Percentiles rank a stretch among this genome's conserved stretches.
Conservation (phyloP, 139 green algal genomes). For the Chlamydomonas incerta region DNA sequence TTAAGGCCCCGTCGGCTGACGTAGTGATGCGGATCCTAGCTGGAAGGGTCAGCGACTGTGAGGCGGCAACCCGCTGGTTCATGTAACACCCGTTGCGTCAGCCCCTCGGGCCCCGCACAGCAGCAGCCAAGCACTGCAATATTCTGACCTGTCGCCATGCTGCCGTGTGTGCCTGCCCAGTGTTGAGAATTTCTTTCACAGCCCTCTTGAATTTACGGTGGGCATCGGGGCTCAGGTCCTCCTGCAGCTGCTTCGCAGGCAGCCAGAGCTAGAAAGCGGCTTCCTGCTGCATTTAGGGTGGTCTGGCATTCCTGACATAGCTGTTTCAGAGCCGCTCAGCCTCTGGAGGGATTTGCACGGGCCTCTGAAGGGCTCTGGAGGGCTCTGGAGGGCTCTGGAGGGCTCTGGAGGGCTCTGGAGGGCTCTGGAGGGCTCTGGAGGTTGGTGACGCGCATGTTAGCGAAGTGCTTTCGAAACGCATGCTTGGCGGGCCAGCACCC, state of each 20-base stretch:
- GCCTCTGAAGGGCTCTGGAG: slow-evolving; percentile 9
- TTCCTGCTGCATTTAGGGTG: slow-evolving; percentile 20
- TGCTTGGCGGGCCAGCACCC: not conserved
- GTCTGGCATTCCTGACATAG: slow-evolving; percentile 8
- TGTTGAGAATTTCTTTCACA: too few relatives aligned
- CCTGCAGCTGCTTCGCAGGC: not conserved
- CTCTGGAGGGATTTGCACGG: slow-evolving; percentile 4
- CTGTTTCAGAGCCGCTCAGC: slow-evolving; percentile 6
- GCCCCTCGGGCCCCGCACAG: too few relatives aligned
- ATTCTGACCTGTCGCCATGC: too few relatives aligned
- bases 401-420: not conserved
- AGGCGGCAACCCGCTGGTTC: too few relatives aligned
- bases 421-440: slow-evolving; percentile 14
- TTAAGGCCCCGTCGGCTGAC: too few relatives aligned
- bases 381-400: not conserved
- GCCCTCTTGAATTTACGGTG: not conserved
- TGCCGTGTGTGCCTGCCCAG: too few relatives aligned
- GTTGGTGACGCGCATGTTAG: not conserved
- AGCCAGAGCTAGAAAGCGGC: not conserved
- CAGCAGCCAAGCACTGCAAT: too few relatives aligned
- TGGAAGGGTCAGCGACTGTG: too few relatives aligned
- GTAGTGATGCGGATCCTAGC: too few relatives aligned
- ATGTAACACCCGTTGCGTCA: too few relatives aligned
- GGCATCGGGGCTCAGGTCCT: slow-evolving; percentile 10
- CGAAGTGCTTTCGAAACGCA: too few relatives aligned